Evolutionary conservation across 768 basidiomycete genomes (phyloP).

Genomic region (Arthromyces matolae): DNA sequence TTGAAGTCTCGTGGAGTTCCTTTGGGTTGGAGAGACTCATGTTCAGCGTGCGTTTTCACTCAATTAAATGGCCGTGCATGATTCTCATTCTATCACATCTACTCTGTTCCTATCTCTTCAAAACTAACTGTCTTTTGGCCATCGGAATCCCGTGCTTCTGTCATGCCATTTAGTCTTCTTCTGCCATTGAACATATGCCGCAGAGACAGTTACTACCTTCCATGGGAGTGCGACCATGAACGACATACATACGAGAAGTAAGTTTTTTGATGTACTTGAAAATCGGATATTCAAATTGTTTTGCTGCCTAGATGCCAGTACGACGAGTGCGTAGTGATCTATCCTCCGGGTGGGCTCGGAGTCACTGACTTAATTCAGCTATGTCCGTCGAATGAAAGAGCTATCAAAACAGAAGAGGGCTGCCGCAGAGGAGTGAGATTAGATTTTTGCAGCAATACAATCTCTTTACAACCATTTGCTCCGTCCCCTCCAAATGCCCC

Average conservation of each 20-base stretch:
- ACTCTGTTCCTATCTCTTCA: background rate
- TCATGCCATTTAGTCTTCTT: slow-evolving; percentile 59
- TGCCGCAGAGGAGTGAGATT: slow-evolving; percentile 35
- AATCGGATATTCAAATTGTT: background rate
- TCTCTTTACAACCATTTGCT: slow-evolving; percentile 1
- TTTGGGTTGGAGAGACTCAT: slow-evolving; percentile 82
- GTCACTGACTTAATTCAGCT: slow-evolving; percentile 40
- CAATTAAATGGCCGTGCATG: background rate
- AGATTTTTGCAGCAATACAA: slow-evolving; percentile 15
- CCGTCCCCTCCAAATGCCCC: no score
- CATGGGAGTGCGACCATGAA: slow-evolving; percentile 95
- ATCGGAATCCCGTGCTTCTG: no score
- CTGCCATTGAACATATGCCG: slow-evolving; percentile 88
- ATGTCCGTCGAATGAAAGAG: slow-evolving; percentile 84
- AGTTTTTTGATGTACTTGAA: slow-evolving; percentile 22
- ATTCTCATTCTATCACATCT: slow-evolving; percentile 2
- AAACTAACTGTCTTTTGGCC: background rate
- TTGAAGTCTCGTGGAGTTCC: slow-evolving; percentile 75
- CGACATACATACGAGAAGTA: slow-evolving; percentile 83
- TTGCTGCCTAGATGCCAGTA: slow-evolving; percentile 74
- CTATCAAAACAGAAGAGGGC: slow-evolving; percentile 66
- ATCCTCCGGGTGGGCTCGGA: slow-evolving; percentile 7
- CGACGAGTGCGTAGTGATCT: slow-evolving; percentile 70
- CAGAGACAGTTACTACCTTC: slow-evolving; percentile 68
- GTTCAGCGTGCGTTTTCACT: slow-evolving; percentile 71